phyloP scores from a whole-genome alignment of 2,329 filamentous ascomycete genomes.

The Fusarium siculi region DNA sequence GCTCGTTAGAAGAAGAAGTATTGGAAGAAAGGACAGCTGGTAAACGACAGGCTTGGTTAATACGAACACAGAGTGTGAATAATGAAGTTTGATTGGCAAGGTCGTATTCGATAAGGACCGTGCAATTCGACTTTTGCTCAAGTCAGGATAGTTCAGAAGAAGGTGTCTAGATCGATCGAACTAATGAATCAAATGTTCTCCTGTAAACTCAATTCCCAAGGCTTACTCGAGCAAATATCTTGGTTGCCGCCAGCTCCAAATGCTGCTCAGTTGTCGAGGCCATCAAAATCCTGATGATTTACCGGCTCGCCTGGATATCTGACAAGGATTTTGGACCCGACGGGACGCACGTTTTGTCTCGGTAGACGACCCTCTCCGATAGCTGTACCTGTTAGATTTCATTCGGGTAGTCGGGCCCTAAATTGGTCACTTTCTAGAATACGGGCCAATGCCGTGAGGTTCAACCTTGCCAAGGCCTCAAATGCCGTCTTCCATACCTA shows the following conservation, averaged over 20 bases:
- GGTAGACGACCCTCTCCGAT: not conserved
- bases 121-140: not conserved
- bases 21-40: not conserved
- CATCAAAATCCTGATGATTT: slow-evolving; percentile 4
- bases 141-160: not conserved
- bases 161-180: not conserved
- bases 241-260: not conserved
- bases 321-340: slow-evolving; percentile 12
- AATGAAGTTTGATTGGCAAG: not conserved
- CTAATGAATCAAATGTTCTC: not conserved
- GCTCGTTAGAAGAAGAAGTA: not conserved
- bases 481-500: slow-evolving; percentile 4
- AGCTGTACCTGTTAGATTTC: not conserved
- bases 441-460: not conserved
- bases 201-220: not conserved
- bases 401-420: not conserved
- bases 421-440: not conserved
- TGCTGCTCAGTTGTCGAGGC: not conserved
- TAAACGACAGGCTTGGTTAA: not conserved
- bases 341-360: slow-evolving; percentile 14
- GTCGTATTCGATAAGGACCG: not conserved
- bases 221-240: not conserved
- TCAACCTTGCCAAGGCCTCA: slow-evolving; percentile 16
- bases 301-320: not conserved
- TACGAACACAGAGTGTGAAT: not conserved